Conservation (phyloP, 2,329 filamentous ascomycete species). For the Didymella segeticola region DNA sequence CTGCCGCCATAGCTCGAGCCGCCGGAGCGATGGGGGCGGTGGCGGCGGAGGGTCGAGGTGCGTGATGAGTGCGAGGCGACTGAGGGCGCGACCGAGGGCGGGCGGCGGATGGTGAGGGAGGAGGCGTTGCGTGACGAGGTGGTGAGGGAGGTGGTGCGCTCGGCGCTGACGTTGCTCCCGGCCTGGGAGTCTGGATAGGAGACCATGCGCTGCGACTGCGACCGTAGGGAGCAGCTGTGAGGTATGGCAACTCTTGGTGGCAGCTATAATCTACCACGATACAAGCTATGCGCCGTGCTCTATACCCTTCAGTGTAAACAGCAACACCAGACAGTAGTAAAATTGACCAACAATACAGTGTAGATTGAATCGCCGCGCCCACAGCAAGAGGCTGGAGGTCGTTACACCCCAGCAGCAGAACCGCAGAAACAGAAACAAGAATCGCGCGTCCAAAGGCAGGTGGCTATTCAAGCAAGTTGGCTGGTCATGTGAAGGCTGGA, state of each 20-base stretch:
- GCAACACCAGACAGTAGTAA: no score
- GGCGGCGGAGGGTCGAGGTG: slow-evolving; percentile 49
- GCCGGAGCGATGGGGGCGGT: slow-evolving; percentile 74
- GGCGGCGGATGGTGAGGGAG: slow-evolving; percentile 66
- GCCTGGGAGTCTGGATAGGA: slow-evolving; percentile 63
- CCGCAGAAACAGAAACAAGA: no score
- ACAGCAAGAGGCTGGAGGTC: slow-evolving; percentile 20
- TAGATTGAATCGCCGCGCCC: slow-evolving; percentile 13
- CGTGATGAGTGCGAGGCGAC: slow-evolving; percentile 64
- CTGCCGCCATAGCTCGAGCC: slow-evolving; percentile 78
- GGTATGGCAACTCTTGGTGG: slow-evolving; percentile 9
- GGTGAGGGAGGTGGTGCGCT: slow-evolving; percentile 58
- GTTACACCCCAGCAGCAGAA: slow-evolving; percentile 24
- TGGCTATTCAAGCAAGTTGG: slow-evolving; percentile 26
- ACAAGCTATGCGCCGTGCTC: no score
- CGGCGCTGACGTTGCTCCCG: slow-evolving; percentile 45
- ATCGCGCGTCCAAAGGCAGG: slow-evolving; percentile 32
- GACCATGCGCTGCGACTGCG: slow-evolving; percentile 58
- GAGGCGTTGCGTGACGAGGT: no score
- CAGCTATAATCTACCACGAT: no score
- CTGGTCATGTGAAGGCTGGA: slow-evolving; percentile 11
- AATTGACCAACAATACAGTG: no score
- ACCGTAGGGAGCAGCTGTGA: background rate
- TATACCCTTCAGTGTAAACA: no score
- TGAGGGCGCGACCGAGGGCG: slow-evolving; percentile 70